Conservation (phyloP, 208 protist species). For the Acanthamoeba divionensis region DNA sequence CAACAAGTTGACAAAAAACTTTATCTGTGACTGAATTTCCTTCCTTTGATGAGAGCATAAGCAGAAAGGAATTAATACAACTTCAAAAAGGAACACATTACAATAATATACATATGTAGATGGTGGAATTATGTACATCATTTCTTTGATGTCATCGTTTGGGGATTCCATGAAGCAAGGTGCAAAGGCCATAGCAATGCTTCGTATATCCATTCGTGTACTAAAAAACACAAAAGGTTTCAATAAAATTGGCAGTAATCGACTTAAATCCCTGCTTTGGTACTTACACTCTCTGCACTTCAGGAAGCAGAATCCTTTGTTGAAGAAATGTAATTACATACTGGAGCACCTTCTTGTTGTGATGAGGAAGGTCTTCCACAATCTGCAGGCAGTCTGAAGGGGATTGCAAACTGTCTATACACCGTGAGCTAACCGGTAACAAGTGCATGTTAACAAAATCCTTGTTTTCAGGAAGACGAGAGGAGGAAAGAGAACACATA, state of each 20-base stretch:
- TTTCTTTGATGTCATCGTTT: not conserved
- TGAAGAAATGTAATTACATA: slow-evolving; percentile 25
- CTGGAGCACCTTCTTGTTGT: not conserved
- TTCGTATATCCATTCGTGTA: not conserved
- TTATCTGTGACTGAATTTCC: not conserved
- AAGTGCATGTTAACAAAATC: not conserved
- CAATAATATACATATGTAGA: not conserved
- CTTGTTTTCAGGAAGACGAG: not conserved
- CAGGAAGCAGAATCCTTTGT: not conserved
- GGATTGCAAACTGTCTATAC: not conserved
- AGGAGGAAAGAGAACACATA: not conserved
- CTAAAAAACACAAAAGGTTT: no score
- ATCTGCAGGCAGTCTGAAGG: not conserved
- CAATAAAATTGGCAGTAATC: no score
- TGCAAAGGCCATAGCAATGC: not conserved
- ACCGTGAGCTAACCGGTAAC: not conserved
- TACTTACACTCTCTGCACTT: not conserved
- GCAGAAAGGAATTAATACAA: not conserved
- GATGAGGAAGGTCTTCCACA: not conserved
- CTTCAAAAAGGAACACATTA: not conserved
- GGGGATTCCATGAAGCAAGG: not conserved
- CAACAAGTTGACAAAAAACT: not conserved
- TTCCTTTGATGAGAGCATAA: not conserved
- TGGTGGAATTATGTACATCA: not conserved
- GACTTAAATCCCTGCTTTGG: no score